A percentile compares a stretch with the other conserved stretches of the same genome.
Conservation (phyloP, 2,329 filamentous ascomycete species). For the Acrocalymma vagum region DNA sequence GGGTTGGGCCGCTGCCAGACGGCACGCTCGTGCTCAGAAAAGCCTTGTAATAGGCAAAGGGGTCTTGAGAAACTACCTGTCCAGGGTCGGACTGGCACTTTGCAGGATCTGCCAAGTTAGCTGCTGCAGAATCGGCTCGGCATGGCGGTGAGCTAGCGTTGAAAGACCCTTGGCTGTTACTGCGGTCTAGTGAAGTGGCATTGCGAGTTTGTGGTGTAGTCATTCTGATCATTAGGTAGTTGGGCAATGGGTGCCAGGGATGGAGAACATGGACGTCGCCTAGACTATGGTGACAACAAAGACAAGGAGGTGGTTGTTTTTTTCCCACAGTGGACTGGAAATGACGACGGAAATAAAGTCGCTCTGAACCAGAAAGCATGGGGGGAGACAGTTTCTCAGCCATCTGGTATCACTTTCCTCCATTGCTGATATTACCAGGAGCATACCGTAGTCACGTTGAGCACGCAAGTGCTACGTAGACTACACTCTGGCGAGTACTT, state of each 20-base stretch:
- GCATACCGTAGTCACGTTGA: no score
- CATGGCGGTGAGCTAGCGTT: conserved; percentile 15
- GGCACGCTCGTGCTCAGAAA: conserved; percentile 17
- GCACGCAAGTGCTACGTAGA: no score
- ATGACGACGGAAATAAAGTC: no score
- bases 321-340: neutral
- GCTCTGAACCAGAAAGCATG: no score
- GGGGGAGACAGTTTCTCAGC: no score
- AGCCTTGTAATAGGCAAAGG: conserved; percentile 30
- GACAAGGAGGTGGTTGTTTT: neutral
- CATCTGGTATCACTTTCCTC: no score
- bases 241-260: conserved; percentile 12
- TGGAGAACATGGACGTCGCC: conserved; percentile 18
- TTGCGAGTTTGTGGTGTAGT: conserved; percentile 3
- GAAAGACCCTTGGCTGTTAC: conserved; percentile 13
- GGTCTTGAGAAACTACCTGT: conserved; percentile 19
- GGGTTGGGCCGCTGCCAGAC: conserved; percentile 7
- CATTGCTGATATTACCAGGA: no score
- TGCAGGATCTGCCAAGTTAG: conserved; percentile 11
- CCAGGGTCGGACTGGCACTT: conserved; percentile 9
- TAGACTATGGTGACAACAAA: conserved; percentile 17
- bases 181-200: conserved; percentile 17
- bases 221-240: conserved; percentile 9
- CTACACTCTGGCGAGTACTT: no score
- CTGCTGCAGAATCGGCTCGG: conserved; percentile 15